Evolutionary conservation across 805 yeast genomes (phyloP), one percentile per base, ranked within the genome.

Genomic region (Groenewaldozyma salmanticensis): DNA sequence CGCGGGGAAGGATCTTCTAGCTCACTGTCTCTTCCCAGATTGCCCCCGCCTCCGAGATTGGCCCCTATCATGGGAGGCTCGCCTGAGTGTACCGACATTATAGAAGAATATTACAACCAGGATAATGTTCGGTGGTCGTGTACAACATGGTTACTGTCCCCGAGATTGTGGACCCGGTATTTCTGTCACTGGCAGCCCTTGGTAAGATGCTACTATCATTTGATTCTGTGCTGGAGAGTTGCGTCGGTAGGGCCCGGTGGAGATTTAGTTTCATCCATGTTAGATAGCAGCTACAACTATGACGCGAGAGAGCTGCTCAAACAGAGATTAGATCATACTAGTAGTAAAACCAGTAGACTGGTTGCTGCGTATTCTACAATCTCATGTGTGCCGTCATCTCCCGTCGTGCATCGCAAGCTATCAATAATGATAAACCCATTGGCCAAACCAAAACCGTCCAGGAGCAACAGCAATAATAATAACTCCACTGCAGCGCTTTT

Each of bases 131-230:
- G 76, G 44, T 63, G 66, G 51, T 72, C 72, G 50, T 59, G 77
- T 39, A 62, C 75, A 3, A 52, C 59, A 16, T 81, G 81, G 78
- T 55, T 83, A 27, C 59, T 80, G 5, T 66, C 73, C 3, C 55
- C 63, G 3, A 49, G 54, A 1, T 61, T 65, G 27, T 83, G 88
- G 80, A 59, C 59, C 27, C 62, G 66, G 37, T 73, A 72, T 45
- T 76, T 85, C 52, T 71, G 78, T 31, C 94, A 86, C 59, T 86
- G 94, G 85, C 73, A 77, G 52, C 87, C 94, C 2, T 58, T 84
- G 15, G 77, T 83, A 19, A 65, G 95, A 29, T 71, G 81, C 3
- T 81, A 77, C 52, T 85, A 77, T 56, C 66, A 73, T 37, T 65
- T 87, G 32, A 65, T 85, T 18, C 44, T 85, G 15, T 68, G 83